phyloP scores from a whole-genome alignment of 306 rosid species.

The Prunus mume region DNA sequence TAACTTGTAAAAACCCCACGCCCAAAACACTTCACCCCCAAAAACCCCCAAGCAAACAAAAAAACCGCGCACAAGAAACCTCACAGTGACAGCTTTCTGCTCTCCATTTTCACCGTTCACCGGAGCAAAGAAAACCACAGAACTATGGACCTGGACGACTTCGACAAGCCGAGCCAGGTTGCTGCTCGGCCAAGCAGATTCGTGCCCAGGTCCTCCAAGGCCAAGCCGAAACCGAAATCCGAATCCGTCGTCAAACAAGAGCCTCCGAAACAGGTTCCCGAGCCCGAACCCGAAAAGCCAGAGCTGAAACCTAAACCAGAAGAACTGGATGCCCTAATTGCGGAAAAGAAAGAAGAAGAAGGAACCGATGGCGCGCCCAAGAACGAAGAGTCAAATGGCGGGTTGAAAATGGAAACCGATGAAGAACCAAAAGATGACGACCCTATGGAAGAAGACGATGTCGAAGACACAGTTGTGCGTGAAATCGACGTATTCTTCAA shows the following conservation, averaged over 20 bases:
- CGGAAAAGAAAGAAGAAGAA: constrained; percentile 33
- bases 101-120: background rate
- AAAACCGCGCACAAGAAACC: background rate
- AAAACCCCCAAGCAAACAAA: too few relatives aligned
- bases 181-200: constrained; percentile 57
- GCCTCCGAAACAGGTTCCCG: constrained; percentile 14
- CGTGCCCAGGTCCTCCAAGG: constrained; percentile 62
- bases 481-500: constrained; percentile 77
- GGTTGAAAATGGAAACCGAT: constrained; percentile 41
- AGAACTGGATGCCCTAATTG: constrained; percentile 14
- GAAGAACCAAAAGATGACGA: constrained; percentile 36
- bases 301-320: constrained; percentile 35
- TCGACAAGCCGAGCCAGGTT: constrained; percentile 42
- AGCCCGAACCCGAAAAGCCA: constrained; percentile 32
- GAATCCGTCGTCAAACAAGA: constrained; percentile 29
- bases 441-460: constrained; percentile 52
- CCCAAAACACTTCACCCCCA: too few relatives aligned
- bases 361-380: constrained; percentile 15
- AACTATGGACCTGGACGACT: constrained; percentile 73
- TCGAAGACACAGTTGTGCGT: constrained; percentile 64
- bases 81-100: background rate
- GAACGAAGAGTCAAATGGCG: constrained; percentile 28
- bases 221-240: constrained; percentile 44
- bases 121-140: background rate
- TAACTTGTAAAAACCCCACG: too few relatives aligned